Evolutionary conservation across 228 moss, liverwort and hornwort genomes (phyloP).

Genomic region (Sphagnum fallax): DNA sequence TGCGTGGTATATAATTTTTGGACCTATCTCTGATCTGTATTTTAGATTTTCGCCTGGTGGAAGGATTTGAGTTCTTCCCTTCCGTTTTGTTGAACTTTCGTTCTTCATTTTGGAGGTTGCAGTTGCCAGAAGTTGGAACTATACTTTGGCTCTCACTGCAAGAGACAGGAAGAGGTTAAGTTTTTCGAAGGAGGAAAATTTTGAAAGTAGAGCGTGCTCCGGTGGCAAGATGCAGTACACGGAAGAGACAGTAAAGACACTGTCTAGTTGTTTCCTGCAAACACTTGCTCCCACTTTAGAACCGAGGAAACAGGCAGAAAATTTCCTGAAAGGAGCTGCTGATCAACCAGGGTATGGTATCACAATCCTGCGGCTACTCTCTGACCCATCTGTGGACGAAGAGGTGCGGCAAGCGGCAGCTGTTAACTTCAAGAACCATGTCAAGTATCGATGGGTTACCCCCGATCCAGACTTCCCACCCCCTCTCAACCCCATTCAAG

Average conservation of each 20-base stretch:
- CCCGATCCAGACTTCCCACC: constrained; percentile 38
- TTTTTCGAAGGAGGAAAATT: too few species aligned
- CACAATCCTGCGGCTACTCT: constrained; percentile 72
- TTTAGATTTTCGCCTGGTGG: too few species aligned
- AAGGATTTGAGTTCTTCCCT: too few species aligned
- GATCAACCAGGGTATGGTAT: constrained; percentile 87
- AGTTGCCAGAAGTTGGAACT: too few species aligned
- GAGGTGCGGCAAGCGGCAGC: constrained; percentile 82
- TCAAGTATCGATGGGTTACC: constrained; percentile 77
- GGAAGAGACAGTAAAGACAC: constrained; percentile 72
- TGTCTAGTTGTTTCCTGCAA: constrained; percentile 87
- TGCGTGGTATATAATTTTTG: too few species aligned
- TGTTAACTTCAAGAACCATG: constrained; percentile 96
- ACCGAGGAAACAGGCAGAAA: constrained; percentile 80
- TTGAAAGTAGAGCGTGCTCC: too few species aligned
- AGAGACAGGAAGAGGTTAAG: too few species aligned
- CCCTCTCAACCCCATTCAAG: constrained; percentile 34
- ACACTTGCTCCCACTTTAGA: constrained; percentile 79
- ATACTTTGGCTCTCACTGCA: too few species aligned
- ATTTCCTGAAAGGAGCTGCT: constrained; percentile 60
- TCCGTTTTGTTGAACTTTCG: too few species aligned
- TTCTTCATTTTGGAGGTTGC: too few species aligned
- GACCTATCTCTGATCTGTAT: too few species aligned
- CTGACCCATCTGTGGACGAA: constrained; percentile 72
- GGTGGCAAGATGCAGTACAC: constrained; percentile 64